Conservation (phyloP, 2,329 filamentous ascomycete genomes). For the Xylariaceae sp. region DNA sequence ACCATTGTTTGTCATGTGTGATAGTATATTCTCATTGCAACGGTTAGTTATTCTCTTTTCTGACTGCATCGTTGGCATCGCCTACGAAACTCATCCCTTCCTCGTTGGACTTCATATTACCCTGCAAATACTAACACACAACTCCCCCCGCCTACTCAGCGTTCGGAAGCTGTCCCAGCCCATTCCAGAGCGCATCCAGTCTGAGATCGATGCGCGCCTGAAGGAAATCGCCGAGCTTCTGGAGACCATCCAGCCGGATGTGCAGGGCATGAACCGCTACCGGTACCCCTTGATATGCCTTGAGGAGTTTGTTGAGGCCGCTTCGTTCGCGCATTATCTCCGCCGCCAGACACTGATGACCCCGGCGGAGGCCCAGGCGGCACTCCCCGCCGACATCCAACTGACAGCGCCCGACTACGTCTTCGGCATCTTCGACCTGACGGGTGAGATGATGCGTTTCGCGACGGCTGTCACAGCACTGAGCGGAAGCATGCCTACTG, state of each 20-base stretch:
- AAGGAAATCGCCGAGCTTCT: constrained; percentile 69
- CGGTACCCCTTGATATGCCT: constrained; percentile 85
- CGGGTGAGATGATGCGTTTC: constrained; percentile 95
- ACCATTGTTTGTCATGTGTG: constrained; percentile 4
- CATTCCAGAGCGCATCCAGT: constrained; percentile 64
- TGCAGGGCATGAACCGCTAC: constrained; percentile 73
- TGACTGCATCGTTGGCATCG: not conserved
- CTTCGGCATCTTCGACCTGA: constrained; percentile 87
- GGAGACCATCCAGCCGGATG: constrained; percentile 62
- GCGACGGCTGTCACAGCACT: constrained; percentile 84
- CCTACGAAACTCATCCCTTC: not conserved
- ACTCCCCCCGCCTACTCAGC: constrained; percentile 47
- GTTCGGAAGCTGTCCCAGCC: constrained; percentile 59
- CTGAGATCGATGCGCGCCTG: constrained; percentile 66
- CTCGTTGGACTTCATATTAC: not conserved
- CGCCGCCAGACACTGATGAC: constrained; percentile 70
- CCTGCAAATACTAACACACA: constrained; percentile 3
- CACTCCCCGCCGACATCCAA: constrained; percentile 50
- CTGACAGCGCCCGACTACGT: constrained; percentile 82
- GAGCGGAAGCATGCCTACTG: constrained; percentile 50
- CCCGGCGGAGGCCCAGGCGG: constrained; percentile 53
- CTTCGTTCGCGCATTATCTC: constrained; percentile 86
- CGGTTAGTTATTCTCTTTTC: not conserved
- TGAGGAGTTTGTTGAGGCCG: constrained; percentile 91
- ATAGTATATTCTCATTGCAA: constrained; percentile 39